Conservation (phyloP, 352 stramenopile genomes). For the Globisporangium yorkense region DNA sequence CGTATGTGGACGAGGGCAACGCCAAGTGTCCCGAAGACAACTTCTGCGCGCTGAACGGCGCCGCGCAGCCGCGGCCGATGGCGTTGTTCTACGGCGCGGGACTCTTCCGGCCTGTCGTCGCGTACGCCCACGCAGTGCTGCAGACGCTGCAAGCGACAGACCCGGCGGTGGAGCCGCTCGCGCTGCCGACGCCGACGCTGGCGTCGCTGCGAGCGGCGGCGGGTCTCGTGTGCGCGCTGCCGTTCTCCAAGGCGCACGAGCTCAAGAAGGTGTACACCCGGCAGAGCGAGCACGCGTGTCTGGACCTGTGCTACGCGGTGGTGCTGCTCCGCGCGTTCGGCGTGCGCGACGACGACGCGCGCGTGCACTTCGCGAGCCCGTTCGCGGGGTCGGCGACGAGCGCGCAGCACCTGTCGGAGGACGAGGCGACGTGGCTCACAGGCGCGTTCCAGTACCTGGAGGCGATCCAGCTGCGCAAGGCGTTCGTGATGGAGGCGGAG, state of each 20-base stretch:
- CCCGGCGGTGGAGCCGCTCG: constrained; percentile 12
- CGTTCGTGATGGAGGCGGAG: constrained; percentile 24
- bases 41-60: constrained; percentile 44
- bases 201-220: constrained; percentile 27
- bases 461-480: constrained; percentile 40
- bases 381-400: constrained; percentile 4
- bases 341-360: constrained; percentile 37
- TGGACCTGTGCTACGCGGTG: constrained; percentile 58
- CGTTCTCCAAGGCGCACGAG: constrained; percentile 1
- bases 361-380: constrained; percentile 36
- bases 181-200: constrained; percentile 44
- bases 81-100: constrained; percentile 52
- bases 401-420: constrained; percentile 7
- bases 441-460: constrained; percentile 67
- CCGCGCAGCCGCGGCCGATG: constrained; percentile 32
- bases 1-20: constrained; percentile 44
- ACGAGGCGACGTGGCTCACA: constrained; percentile 53
- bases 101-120: constrained; percentile 16
- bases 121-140: constrained; percentile 30
- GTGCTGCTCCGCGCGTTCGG: constrained; percentile 57
- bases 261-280: constrained; percentile 14
- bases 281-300: constrained; percentile 28
- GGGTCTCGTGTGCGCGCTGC: constrained; percentile 28
- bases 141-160: constrained; percentile 12
- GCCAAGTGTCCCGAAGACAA: constrained; percentile 37